Conservation (phyloP, 306 rosid species). For the Macrotyloma uniflorum region DNA sequence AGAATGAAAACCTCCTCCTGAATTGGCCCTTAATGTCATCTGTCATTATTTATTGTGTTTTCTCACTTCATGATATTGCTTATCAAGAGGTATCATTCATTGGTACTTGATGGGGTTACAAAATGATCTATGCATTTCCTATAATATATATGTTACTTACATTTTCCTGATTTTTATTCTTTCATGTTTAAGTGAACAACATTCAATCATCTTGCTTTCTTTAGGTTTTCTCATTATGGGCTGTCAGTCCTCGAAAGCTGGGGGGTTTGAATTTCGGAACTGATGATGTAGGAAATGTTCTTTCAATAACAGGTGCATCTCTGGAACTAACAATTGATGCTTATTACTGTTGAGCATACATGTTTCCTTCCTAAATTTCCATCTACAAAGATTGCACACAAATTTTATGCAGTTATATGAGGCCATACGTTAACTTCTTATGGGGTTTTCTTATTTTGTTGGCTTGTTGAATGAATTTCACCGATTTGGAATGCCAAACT, state of each 20-base stretch:
- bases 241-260: constrained; percentile 62
- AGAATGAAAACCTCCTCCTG: constrained; percentile 60
- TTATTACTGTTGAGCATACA: background rate
- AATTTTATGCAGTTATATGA: background rate
- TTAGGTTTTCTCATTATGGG: constrained; percentile 90
- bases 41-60: constrained; percentile 61
- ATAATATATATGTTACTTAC: background rate
- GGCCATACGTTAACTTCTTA: background rate
- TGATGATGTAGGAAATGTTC: constrained; percentile 71
- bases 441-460: background rate
- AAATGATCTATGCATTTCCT: background rate
- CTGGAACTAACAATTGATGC: background rate
- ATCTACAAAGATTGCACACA: background rate
- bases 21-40: constrained; percentile 96
- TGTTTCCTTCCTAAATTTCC: background rate
- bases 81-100: constrained; percentile 67
- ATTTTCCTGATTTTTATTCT: background rate
- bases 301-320: constrained; percentile 68
- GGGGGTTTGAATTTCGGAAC: constrained; percentile 73
- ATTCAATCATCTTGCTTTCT: background rate
- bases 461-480: background rate
- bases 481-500: background rate
- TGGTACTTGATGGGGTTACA: constrained; percentile 14
- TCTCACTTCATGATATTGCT: constrained; percentile 85
- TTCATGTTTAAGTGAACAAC: background rate